Base-by-base conservation (phyloP, 2,329 filamentous ascomycete genomes). In the Colletotrichum sp. region DNA sequence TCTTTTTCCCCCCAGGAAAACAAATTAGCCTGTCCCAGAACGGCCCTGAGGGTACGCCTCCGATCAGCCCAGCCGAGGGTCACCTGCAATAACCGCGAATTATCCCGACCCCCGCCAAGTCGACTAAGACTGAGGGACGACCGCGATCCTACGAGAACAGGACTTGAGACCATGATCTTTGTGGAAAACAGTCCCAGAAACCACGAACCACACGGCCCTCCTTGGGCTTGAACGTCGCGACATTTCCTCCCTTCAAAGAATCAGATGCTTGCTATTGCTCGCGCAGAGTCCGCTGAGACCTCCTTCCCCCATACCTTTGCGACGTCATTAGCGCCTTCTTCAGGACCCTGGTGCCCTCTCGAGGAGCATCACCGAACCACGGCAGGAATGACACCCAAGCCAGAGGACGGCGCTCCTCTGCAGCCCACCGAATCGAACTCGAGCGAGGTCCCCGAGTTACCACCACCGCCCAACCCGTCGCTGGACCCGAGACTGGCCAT, bases 381-480 rank as follows among this genome's bases (percentile, higher is more conserved):
- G 27, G 16, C 34, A 39, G 65, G 3, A 22, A 76, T 76, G 71
- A 69, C 74, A 16, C 64, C 65, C 15, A 74, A 65, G n/a, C 70
- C 74, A 27, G 64, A 55, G 30, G 74, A 70, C 16, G 65, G 28
- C 28, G 30, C 32, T 36, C 28, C 86, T 84, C 13, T 64, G 13
- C 70, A 66, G 36, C 70, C 58, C 6, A 39, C 48, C 56, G 64
- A 70, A 8, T 78, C 68, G 6, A 64, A 60, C 27, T 65, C 61
- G 67, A 74, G 71, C 66, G 81, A 83, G 61, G 81, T 80, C 15
- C 81, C 78, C 76, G 81, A 83, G 25, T 81, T 83, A 9, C 87
- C 88, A 13, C 85, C 86, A 27, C 83, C 86, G n/a, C 86, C 87
- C 55, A 81, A 85, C n/a, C 85, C 85, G 12, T 81, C 85, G 6